Evolutionary conservation across 108 stramenopile species (phyloP), one percentile per base, ranked within the genome.

Genomic region (Hondaea fermentalgiana): DNA sequence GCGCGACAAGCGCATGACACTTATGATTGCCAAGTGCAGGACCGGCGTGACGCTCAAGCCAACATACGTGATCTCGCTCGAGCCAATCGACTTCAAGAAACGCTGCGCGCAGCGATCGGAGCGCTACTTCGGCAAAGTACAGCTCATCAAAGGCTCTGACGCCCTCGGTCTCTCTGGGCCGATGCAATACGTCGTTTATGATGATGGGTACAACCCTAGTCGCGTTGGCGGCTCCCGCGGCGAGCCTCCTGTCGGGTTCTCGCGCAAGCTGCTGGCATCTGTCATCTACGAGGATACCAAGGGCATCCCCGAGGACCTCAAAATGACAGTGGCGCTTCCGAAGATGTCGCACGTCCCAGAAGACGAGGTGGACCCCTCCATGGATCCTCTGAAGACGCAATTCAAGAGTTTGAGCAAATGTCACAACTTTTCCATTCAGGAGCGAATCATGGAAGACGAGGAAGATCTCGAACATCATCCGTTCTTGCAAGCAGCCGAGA

Each of bases 1-100:
- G 19, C 76, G 76, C 49, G 76, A 83, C 28, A 83, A 83, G 76
- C 76, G 76, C 4, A 83, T 83, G 76, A 83, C 76, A 23, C 51
- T 83, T 1, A 83, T 83, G 76, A 83, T 83, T 83, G 76, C 76
- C 45, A 83, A 83, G 28, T 83, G 76, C 51, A 43, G 76, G 12
- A 25, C 76, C 1, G 76, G 76, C 6, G n/a, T 83, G 10, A 47
- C n/a, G n/a, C 51, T 83, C 45, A 83, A 83, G 76, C 76, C 45
- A 0, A 83, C 76, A 6, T 83, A 28, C 23, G 76, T 83, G 17
- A 83, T 83, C 51, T 83, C 76, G 45, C 76, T 83, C 28, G 76
- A 83, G 23, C 76, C 76, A 0, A 53, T 83, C 49, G 76, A 83
- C 76, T 83, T 83, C 28, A 47, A 53, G 12, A 83, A 83, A 83